Conservation (phyloP, 2,329 filamentous ascomycete species). For the Fusarium domesticum region DNA sequence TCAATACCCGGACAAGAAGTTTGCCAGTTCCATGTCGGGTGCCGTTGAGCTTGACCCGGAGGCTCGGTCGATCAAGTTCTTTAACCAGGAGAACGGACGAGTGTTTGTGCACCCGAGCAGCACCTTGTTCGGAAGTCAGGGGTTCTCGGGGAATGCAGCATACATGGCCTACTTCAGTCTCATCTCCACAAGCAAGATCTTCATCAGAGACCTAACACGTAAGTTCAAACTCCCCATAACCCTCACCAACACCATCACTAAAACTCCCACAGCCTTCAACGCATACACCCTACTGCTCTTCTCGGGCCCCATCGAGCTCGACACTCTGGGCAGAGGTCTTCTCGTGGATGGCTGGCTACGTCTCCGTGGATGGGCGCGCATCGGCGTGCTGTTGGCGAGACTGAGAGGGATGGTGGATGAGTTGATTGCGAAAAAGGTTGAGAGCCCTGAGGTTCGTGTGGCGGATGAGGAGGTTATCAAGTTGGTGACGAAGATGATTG, state of each 20-base stretch:
- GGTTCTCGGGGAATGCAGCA: conserved; percentile 68
- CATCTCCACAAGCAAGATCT: conserved; percentile 88
- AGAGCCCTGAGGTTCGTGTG: conserved; percentile 63
- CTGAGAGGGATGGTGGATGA: conserved; percentile 84
- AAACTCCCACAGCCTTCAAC: conserved; percentile 68
- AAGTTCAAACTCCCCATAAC: conserved; percentile 37
- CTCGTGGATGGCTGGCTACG: conserved; percentile 88
- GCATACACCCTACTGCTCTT: conserved; percentile 86
- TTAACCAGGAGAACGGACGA: conserved; percentile 76
- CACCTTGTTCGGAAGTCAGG: conserved; percentile 78
- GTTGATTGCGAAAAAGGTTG: conserved; percentile 75
- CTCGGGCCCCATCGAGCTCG: conserved; percentile 77
- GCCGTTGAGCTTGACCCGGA: conserved; percentile 92
- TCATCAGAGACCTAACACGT: conserved; percentile 88
- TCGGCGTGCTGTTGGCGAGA: conserved; percentile 83
- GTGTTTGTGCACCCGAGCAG: conserved; percentile 93
- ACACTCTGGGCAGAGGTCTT: conserved; percentile 81
- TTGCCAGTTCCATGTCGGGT: conserved; percentile 79
- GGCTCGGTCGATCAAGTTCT: conserved; percentile 88
- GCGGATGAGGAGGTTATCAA: conserved; percentile 66
- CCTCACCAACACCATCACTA: conserved; percentile 1
- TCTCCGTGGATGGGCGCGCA: conserved; percentile 87
- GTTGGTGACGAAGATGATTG: conserved; percentile 75
- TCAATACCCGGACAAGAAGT: conserved; percentile 93
- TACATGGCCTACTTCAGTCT: conserved; percentile 91